A percentile compares a stretch with the other conserved stretches of the same genome.
These are phyloP conservation scores for Moniliella sp. DNA, from an alignment of 1,284 basidiomycete genomes.

Conservation along the genomic window DNA sequence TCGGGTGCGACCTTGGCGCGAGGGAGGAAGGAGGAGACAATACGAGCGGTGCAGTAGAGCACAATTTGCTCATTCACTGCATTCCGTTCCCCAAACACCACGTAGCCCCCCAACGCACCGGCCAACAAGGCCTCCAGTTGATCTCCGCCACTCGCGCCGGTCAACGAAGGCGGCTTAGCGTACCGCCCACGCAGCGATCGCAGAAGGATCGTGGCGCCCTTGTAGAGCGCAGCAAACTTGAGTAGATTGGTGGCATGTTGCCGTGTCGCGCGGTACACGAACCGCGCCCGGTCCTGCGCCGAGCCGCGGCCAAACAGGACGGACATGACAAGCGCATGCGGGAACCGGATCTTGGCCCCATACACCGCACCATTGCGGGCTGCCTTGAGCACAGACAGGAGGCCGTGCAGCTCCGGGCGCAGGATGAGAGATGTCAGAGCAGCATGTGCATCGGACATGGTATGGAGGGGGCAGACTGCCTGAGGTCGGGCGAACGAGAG, in stretches of 20 bases:
- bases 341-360: conserved; percentile 75
- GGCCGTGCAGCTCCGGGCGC: no score
- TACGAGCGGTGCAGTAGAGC: conserved; percentile 44
- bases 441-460: no score
- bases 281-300: conserved; percentile 40
- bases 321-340: conserved; percentile 98
- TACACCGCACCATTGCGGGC: conserved; percentile 87
- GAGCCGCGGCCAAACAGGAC: conserved; percentile 48
- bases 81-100: conserved; percentile 76
- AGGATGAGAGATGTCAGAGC: no score
- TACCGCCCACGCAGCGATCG: no score
- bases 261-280: conserved; percentile 67
- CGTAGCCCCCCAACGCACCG: conserved; percentile 70
- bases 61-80: conserved; percentile 99
- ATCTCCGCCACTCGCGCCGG: conserved; percentile 54
- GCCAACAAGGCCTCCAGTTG: conserved; percentile 84
- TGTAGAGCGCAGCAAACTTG: conserved; percentile 84
- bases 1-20: conserved; percentile 15
- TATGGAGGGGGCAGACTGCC: no score
- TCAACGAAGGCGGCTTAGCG: no score
- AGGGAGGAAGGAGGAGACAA: conserved; percentile 24
- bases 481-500: no score
- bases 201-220: conserved; percentile 59
- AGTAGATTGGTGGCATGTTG: conserved; percentile 70
- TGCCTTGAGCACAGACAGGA: no score